A percentile compares a stretch with the other conserved stretches of the same genome.
phyloP scores from a whole-genome alignment of 305 asterid genomes.

The Solanum hybrid region DNA sequence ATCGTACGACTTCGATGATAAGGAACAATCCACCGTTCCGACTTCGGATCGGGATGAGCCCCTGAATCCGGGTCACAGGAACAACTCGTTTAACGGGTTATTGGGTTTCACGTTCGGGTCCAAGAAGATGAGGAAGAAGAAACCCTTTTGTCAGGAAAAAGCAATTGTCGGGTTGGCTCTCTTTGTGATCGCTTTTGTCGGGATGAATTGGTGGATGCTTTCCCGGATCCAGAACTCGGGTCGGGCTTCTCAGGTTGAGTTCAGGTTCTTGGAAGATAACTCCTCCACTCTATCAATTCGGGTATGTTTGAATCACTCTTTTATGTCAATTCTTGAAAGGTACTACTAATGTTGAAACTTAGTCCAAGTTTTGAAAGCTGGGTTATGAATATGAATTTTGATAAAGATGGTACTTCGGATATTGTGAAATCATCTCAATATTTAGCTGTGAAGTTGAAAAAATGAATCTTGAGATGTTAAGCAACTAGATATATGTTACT shows the following conservation, averaged over 20 bases:
- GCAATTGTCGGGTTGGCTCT: constrained; percentile 31
- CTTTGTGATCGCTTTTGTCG: constrained; percentile 37
- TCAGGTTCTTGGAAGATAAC: constrained; percentile 46
- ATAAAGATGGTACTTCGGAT: neutral
- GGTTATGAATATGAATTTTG: neutral
- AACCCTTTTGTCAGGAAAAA: constrained; percentile 35
- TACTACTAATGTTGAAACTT: neutral
- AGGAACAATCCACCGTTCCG: neutral
- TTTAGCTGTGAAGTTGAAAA: neutral
- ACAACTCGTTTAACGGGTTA: constrained; percentile 20
- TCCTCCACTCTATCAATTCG: constrained; percentile 50
- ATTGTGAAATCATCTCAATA: neutral
- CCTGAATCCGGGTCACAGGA: constrained; percentile 19
- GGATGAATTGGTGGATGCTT: constrained; percentile 74
- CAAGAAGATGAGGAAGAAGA: constrained; percentile 37
- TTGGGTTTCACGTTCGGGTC: constrained; percentile 18
- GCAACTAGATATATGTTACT: neutral
- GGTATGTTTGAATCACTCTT: constrained; percentile 32
- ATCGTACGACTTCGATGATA: constrained; percentile 11
- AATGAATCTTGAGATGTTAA: neutral
- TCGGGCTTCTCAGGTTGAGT: constrained; percentile 28
- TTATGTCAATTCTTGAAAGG: neutral
- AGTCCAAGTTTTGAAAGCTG: neutral
- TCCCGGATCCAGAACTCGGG: constrained; percentile 59
- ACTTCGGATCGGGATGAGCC: constrained; percentile 24